Base-by-base conservation (phyloP, 73 alveolate genomes). In the Blepharisma stoltei region DNA sequence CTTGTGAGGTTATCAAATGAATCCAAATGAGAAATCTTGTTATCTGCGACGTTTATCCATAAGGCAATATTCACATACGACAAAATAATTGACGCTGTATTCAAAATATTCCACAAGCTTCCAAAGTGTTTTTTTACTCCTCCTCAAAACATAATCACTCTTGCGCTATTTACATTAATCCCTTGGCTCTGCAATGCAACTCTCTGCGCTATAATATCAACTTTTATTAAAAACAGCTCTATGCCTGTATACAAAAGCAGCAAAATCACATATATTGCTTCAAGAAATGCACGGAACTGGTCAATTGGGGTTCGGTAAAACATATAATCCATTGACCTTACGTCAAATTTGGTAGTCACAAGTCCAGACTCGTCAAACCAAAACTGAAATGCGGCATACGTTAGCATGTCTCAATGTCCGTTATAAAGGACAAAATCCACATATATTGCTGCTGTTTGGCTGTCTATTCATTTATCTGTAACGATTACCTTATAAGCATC, bases 21-120 rank as follows among this genome's bases (percentile, higher is more conserved):
- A 25, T 60, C 45, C 5, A 9, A n/a, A 9, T 60, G 14, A 14
- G 23, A 14, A 1, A 60, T 60, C 0, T 84, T 84, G 41, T 54
- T 69, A 5, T n/a, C 54, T 6, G 83, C 77, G 45, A 88, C 44
- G 23, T 38, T 78, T 0, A 87, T n/a, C 95, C 95, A 88, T 1
- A 84, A 47, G 32, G 76, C 48, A 9, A 83, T 71, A 6, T 83
- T 77, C 25, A 88, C 78, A 6, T 78, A 21, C 6, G 88, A 84
- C 27, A 88, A 53, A 8, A 84, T 54, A 8, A 88, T 70, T 23
- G 80, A 78, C 6, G 92, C 87, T 4, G 85, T 20, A 47, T 88
- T 89, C 43, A 88, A 50, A 76, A 81, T 70, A 68, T 84, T 84
- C 95, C 95, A 88, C 7, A 81, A 76, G 54, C 84, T 85, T 48